Evolutionary conservation across 345 rosid genomes (phyloP), one percentile per base, ranked within the genome.

Genomic region (Corchorus capsularis): DNA sequence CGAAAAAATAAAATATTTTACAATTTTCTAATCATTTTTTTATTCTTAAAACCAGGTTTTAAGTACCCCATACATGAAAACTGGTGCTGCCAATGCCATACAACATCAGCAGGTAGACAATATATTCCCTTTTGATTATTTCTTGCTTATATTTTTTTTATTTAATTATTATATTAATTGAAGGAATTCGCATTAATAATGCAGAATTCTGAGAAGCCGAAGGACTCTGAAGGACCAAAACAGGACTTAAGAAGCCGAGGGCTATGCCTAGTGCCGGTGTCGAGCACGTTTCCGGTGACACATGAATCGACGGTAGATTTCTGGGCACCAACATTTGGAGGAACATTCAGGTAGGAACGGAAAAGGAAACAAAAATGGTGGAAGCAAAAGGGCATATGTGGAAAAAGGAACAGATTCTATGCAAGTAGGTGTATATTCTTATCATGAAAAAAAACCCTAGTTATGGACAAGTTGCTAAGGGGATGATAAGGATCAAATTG

Each of bases 281-380:
- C 98, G 1, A 94, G 94, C 90, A 94, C 93, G 19, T 94, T 87
- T 79, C 98, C 97, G 16, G 89, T 96, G 55, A 86, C 97, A 39
- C 98, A 92, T 65, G 99, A 96, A 82, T 76, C 89, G 6, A 72
- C 92, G 10, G 93, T 89, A 20, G 98, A 91, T 77, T 90, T 89
- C 78, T 96, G 97, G 99, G 91, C 87, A 83, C 97, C 99, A 32
- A 94, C 99, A 83, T 94, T 90, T 80, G 97, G 99, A 81, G 99
- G 97, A 79, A 89, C 97, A 76, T 96, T 78, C 91, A 87, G 97
- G 85, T 96, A 89, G 84, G 75, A 15, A 52, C 27, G 63, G 63
- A 46, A 56, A 54, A 13, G 69, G 54, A 39, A 39, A 39, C 43
- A 39, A 39, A 39, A 61, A 67, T 69, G 65, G 32, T 37, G 27